Evolutionary conservation across 1,139 yeast genomes (phyloP), one percentile per base, ranked within the genome.

Genomic region (Lodderomyces orthopsilosis): DNA sequence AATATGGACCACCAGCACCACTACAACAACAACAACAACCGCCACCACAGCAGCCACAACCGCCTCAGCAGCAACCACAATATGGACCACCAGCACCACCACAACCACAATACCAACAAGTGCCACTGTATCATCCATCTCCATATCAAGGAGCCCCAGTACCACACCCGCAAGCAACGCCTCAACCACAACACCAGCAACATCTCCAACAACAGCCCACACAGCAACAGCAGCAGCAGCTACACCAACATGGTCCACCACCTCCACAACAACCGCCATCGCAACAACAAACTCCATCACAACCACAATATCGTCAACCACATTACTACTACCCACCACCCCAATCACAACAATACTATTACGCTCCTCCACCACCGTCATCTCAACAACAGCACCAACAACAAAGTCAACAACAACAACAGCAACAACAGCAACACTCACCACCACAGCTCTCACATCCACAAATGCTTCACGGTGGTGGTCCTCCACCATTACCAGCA

Each of bases 401-500:
- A 13, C 34, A 33, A 6, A 41, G 32, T 15, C 46, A 32, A 14
- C 45, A 35, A 19, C 27, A 24, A 4, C 46, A 47, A 47, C 46
- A 46, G 19, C 40, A 32, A 17, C 45, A 39, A 12, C 46, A 45
- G 17, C 48, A 22, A 12, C 47, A 27, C 17, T 43, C 38, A 27
- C 53, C 51, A 37, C 55, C 58, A 34, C 57, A 44, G 24, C 33
- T 23, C 22, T 23, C 35, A 10, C 27, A 43, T 23, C 47, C 46
- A 8, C 52, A 41, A 36, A 47, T 50, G 46, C 33, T 45, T 12
- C 65, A 62, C 8, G 49, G 57, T 19, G 61, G 55, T 14, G 33
- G 41, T 17, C 40, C 19, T n/a, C 40, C 30, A 4, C 24, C 30
- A 36, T 22, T 24, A 15, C 15, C 28, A 14, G 28, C 26, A 21